phyloP scores from a whole-genome alignment of 1,139 yeast species.

The Debaryomyces robertsiae region DNA sequence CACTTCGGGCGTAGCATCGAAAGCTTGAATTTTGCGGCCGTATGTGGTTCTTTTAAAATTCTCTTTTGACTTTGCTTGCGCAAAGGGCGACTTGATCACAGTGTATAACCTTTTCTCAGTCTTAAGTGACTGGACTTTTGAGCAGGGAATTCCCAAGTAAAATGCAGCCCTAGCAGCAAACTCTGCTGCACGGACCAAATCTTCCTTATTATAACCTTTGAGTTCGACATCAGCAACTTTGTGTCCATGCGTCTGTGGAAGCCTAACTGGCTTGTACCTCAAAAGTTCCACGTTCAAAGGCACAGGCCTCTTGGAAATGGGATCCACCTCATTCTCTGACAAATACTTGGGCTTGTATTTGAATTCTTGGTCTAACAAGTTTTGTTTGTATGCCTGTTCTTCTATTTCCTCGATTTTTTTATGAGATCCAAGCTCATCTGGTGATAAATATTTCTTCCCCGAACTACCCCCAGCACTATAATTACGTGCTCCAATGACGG shows the following conservation, averaged over 20 bases:
- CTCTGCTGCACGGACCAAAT: constrained; percentile 75
- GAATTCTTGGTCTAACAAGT: constrained; percentile 33
- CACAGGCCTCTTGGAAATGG: constrained; percentile 50
- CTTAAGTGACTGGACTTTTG: constrained; percentile 55
- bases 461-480: neutral
- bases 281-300: constrained; percentile 85
- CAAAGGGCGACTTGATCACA: constrained; percentile 90
- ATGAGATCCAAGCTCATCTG: constrained; percentile 34
- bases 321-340: constrained; percentile 34
- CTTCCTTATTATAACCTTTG: constrained; percentile 71
- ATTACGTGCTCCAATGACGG: constrained; percentile 4
- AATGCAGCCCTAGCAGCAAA: constrained; percentile 89
- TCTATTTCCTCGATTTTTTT: constrained; percentile 30
- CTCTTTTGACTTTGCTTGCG: constrained; percentile 91
- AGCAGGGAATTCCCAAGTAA: constrained; percentile 84
- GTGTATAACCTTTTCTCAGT: constrained; percentile 83
- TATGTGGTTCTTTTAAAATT: constrained; percentile 89
- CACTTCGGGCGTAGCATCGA: constrained; percentile 84
- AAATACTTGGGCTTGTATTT: constrained; percentile 46
- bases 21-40: constrained; percentile 70
- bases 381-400: constrained; percentile 31
- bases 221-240: constrained; percentile 70
- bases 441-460: constrained; percentile 27
- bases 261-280: constrained; percentile 77
- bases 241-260: constrained; percentile 69